These are phyloP conservation scores for Picochlorum sp. DNA, from an alignment of 139 green algal genomes.

Conservation along the genomic window DNA sequence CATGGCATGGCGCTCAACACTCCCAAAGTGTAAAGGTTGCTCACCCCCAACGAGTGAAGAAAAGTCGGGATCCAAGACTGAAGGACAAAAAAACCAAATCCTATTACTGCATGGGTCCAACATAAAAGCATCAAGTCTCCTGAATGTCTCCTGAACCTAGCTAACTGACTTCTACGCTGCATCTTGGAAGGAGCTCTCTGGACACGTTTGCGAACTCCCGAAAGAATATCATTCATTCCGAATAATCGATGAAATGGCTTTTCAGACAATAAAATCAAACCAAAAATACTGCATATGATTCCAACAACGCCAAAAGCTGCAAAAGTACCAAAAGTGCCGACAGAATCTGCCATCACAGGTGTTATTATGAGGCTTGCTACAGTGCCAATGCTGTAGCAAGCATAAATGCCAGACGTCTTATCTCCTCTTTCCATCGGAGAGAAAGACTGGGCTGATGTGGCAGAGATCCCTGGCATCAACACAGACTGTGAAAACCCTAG, in stretches of 20 bases:
- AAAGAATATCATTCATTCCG: not conserved
- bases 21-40: constrained; percentile 25
- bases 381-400: constrained; percentile 48
- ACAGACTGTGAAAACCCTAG: constrained; percentile 48
- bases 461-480: constrained; percentile 52
- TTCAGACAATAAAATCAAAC: not conserved
- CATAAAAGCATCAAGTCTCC: constrained; percentile 34
- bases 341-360: constrained; percentile 24
- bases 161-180: not conserved
- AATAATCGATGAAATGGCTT: not conserved
- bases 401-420: constrained; percentile 42
- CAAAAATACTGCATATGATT: constrained; percentile 23
- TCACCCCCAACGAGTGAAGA: constrained; percentile 36
- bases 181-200: not conserved
- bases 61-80: constrained; percentile 51
- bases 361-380: constrained; percentile 41
- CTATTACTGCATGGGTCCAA: constrained; percentile 48
- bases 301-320: constrained; percentile 26
- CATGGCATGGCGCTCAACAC: constrained; percentile 47
- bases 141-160: not conserved
- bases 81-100: constrained; percentile 54
- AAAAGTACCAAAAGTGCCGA: constrained; percentile 35
- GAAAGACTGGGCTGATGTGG: constrained; percentile 46
- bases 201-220: not conserved
- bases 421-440: constrained; percentile 19